Percentiles rank a stretch among this genome's conserved stretches.
These are phyloP conservation scores for Phaseolus lunatus DNA, from an alignment of 306 rosid genomes.

Conservation along the genomic window DNA sequence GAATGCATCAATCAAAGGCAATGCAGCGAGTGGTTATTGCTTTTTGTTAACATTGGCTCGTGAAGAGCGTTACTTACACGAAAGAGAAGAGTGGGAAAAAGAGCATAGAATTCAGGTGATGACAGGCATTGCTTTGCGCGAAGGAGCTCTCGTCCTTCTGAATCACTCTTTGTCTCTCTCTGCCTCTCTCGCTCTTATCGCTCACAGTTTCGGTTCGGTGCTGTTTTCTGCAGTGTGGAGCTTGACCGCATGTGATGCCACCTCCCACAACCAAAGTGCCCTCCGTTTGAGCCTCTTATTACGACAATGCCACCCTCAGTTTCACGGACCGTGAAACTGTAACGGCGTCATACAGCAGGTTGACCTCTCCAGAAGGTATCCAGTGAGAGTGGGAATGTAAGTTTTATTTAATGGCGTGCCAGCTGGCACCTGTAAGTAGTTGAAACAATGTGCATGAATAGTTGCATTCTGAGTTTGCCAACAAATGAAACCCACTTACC, in stretches of 20 bases:
- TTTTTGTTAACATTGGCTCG: background rate
- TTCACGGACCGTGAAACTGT: conserved; percentile 32
- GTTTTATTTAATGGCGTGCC: background rate
- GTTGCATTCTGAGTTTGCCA: background rate
- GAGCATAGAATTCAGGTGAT: conserved; percentile 52
- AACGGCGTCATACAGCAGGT: conserved; percentile 27
- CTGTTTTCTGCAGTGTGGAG: conserved; percentile 42
- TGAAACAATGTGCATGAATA: conserved; percentile 15
- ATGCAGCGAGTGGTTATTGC: background rate
- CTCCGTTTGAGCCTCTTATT: background rate
- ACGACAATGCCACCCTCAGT: conserved; percentile 42
- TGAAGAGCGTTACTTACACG: conserved; percentile 12
- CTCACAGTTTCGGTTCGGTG: conserved; percentile 66
- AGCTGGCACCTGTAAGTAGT: conserved; percentile 19
- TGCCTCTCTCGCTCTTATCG: conserved; percentile 44
- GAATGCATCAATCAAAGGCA: conserved; percentile 15
- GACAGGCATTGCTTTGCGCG: conserved; percentile 79
- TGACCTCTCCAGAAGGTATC: conserved; percentile 25
- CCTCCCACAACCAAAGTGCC: conserved; percentile 12
- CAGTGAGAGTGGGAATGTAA: background rate
- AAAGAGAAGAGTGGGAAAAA: conserved; percentile 29
- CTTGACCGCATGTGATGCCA: conserved; percentile 42
- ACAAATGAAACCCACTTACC: conserved; percentile 4
- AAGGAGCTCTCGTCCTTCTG: conserved; percentile 51
- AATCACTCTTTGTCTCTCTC: conserved; percentile 36